A percentile compares a stretch with the other conserved stretches of the same genome.
Conservation (phyloP, 768 basidiomycete genomes). For the Omphalotus guepiniiformis region DNA sequence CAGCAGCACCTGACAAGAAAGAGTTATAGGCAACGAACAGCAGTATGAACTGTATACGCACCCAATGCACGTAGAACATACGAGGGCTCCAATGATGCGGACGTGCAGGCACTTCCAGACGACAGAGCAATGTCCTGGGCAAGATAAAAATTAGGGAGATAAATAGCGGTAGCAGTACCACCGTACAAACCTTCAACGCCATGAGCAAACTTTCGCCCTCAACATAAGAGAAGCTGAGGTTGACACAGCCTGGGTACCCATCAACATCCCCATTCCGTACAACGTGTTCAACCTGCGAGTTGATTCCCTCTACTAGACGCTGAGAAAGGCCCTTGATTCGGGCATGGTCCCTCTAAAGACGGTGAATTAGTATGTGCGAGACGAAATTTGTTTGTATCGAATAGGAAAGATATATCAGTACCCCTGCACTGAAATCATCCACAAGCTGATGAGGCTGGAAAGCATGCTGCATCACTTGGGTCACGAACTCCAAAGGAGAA, state of each 20-base stretch:
- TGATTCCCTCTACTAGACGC: conserved; percentile 77
- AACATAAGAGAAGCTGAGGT: conserved; percentile 93
- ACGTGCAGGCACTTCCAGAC: conserved; percentile 97
- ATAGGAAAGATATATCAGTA: conserved; percentile 53
- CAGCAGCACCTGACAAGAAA: conserved; percentile 77
- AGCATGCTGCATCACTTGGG: conserved; percentile 36
- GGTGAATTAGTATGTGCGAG: conserved; percentile 11
- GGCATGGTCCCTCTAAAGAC: conserved; percentile 68
- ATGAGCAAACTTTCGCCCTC: conserved; percentile 97
- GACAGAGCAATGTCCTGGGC: conserved; percentile 90
- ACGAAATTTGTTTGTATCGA: conserved; percentile 6
- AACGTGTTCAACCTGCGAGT: conserved; percentile 81
- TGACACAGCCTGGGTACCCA: conserved; percentile 95
- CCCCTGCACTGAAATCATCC: conserved; percentile 86
- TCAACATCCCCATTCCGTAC: conserved; percentile 89
- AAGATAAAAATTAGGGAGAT: conserved; percentile 5
- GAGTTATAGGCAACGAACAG: background rate
- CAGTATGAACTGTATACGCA: conserved; percentile 23
- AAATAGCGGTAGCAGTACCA: background rate
- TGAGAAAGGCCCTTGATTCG: conserved; percentile 73
- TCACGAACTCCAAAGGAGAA: conserved; percentile 27
- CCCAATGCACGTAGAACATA: conserved; percentile 96
- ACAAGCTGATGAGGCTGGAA: conserved; percentile 38
- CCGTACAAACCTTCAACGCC: conserved; percentile 79
- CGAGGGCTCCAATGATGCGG: conserved; percentile 95